Percentiles rank a stretch among this genome's conserved stretches.
These are phyloP conservation scores for Saturnispora kantuleensis DNA, from an alignment of 805 yeast genomes.

Conservation along the genomic window DNA sequence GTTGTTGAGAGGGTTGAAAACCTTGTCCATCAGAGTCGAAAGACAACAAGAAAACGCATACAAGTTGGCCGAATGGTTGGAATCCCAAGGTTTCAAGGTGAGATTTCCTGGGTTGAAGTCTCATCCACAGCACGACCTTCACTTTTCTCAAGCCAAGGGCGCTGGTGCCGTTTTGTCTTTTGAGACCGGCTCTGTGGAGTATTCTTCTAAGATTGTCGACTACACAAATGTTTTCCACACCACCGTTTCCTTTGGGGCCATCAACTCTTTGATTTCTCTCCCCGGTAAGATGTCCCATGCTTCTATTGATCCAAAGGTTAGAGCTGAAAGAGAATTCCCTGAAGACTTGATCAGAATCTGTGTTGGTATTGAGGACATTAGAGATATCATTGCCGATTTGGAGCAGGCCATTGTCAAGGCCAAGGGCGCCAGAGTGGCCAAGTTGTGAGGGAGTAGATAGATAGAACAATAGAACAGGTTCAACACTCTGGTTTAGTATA, in stretches of 20 bases:
- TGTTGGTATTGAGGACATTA: conserved; percentile 79
- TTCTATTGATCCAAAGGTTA: conserved; percentile 79
- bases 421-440: conserved; percentile 29
- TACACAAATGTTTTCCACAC: conserved; percentile 71
- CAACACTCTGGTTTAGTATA: no score
- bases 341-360: conserved; percentile 87
- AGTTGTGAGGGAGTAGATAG: conserved; percentile 3
- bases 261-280: conserved; percentile 82
- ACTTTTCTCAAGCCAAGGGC: conserved; percentile 67
- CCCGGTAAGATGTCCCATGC: conserved; percentile 97
- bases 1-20: conserved; percentile 77
- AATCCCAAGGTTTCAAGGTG: conserved; percentile 58
- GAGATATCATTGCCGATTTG: conserved; percentile 76
- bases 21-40: conserved; percentile 76
- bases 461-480: no score
- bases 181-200: conserved; percentile 68
- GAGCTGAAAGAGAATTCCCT: conserved; percentile 83
- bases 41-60: conserved; percentile 79
- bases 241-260: conserved; percentile 91
- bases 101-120: conserved; percentile 77
- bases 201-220: conserved; percentile 66
- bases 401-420: conserved; percentile 58
- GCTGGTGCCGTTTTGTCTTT: conserved; percentile 84
- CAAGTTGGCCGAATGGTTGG: conserved; percentile 65
- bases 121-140: conserved; percentile 77